Evolutionary conservation across 2,329 filamentous ascomycete species (phyloP), one percentile per base, ranked within the genome.

Genomic region (Ophiostoma australiae): DNA sequence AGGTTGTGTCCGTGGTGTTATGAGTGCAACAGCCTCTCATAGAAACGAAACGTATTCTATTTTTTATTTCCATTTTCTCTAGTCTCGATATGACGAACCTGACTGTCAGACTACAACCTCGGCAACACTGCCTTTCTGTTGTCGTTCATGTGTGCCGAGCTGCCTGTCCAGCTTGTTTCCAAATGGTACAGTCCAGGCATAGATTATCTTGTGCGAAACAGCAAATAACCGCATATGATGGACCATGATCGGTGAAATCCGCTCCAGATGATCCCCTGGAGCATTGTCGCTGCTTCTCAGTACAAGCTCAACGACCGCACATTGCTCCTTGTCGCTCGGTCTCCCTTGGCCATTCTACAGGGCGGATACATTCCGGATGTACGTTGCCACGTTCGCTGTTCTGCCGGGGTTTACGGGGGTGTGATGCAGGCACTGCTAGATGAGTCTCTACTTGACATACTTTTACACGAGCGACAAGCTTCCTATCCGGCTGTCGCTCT

Each of bases 161-260:
- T 90, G 0, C 88, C 88, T 0, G 89, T 86, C 0, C 87, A 90
- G 75, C 79, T 90, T 23, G 79, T 89, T 52, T 82, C 80, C 72
- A 87, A 89, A 76, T 87, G 82, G 81, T 77, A 15, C 11, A 13
- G 37, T 39, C 37, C 6, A 2, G 8, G 5, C 44, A 48, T 48
- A 48, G 15, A 17, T 10, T 7, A 48, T 20, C 5, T 8, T 8
- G 1, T 48, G 2, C 20, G 1, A 39, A 39, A 4, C 20, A 48
- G 23, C 10, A n/a, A 27, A 23, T 58, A 31, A 58, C 52, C 8
- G 10, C 27, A 2, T 15, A 58, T 23, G 52, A 58, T 86, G 70
- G 87, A 84, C 0, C 85, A 84, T 0, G 86, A 89, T 73, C 81
- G 84, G 31, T 88, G 85, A 86, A 87, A 89, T 69, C 87, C 87